Evolutionary conservation across 441 rosid genomes (phyloP).

Genomic region (Aleurites moluccanus): DNA sequence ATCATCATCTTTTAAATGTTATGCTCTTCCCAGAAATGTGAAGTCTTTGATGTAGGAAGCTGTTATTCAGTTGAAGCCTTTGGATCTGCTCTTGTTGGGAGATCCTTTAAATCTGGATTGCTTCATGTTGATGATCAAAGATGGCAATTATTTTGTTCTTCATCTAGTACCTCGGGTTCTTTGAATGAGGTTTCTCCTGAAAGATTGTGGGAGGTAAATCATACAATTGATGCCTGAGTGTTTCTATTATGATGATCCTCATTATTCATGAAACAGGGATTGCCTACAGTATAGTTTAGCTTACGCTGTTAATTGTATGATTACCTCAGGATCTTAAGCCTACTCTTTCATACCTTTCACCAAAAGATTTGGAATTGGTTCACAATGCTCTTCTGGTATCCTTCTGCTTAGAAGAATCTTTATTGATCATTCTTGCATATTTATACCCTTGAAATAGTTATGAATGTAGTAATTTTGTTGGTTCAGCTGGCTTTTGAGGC

Average conservation of each 20-base stretch:
- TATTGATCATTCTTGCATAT: neutral
- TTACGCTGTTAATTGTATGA: conserved; percentile 28
- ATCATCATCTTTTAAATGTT: conserved; percentile 23
- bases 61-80: conserved; percentile 40
- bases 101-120: conserved; percentile 42
- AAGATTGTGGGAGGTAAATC: conserved; percentile 91
- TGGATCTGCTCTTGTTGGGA: conserved; percentile 38
- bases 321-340: conserved; percentile 74
- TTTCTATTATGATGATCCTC: conserved; percentile 10
- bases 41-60: conserved; percentile 41
- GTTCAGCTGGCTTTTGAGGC: conserved; percentile 93
- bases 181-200: conserved; percentile 57
- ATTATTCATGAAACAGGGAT: conserved; percentile 18
- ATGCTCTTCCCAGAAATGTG: conserved; percentile 50
- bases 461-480: conserved; percentile 34
- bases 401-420: conserved; percentile 21
- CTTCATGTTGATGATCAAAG: conserved; percentile 45
- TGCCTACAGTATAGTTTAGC: conserved; percentile 15
- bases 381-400: conserved; percentile 74
- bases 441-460: conserved; percentile 21
- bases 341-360: conserved; percentile 70
- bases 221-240: conserved; percentile 6
- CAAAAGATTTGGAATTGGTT: conserved; percentile 84
- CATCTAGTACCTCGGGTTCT: conserved; percentile 44
- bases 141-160: conserved; percentile 56